phyloP scores from a whole-genome alignment of 2,329 filamentous ascomycete genomes.

The Graphiopsis chlorocephala region DNA sequence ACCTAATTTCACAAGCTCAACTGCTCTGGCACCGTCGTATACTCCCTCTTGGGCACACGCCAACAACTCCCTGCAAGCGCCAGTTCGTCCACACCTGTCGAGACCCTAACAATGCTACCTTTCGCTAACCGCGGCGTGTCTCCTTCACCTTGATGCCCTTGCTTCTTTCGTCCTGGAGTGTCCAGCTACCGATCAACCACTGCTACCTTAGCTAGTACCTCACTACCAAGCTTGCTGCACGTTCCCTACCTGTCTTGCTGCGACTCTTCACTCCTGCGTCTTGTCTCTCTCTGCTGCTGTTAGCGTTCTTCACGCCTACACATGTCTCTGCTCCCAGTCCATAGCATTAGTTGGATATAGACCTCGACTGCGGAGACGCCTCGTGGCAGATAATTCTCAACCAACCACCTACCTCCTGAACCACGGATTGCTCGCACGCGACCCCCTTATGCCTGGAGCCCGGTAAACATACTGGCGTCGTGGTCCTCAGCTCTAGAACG shows the following conservation, averaged over 20 bases:
- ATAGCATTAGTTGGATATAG: slow-evolving; percentile 14
- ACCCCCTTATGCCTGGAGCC: not conserved
- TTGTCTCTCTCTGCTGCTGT: slow-evolving; percentile 12
- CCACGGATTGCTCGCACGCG: slow-evolving; percentile 7
- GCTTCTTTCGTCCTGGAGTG: slow-evolving; percentile 5
- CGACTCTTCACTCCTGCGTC: slow-evolving; percentile 15
- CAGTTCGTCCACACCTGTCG: slow-evolving; percentile 2
- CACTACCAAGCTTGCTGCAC: slow-evolving; percentile 5
- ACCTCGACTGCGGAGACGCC: not conserved
- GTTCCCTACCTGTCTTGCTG: slow-evolving; percentile 3
- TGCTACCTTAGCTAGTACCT: not conserved
- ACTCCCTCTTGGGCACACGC: slow-evolving; percentile 13
- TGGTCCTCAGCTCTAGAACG: slow-evolving; percentile 2
- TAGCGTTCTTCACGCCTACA: slow-evolving; percentile 16
- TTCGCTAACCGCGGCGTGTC: slow-evolving; percentile 1
- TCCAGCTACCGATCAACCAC: not conserved
- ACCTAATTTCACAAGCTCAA: slow-evolving; percentile 11
- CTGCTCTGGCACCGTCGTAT: slow-evolving; percentile 6
- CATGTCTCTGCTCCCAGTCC: slow-evolving; percentile 1
- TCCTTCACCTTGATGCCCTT: not conserved
- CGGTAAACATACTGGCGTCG: slow-evolving; percentile 10
- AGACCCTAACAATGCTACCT: slow-evolving; percentile 1
- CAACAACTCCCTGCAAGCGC: slow-evolving; percentile 8
- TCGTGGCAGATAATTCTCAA: slow-evolving; percentile 10
- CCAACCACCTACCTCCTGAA: slow-evolving; percentile 15